Evolutionary conservation across 148 eudicot species (phyloP).

Genomic region (Talinum fruticosum): DNA sequence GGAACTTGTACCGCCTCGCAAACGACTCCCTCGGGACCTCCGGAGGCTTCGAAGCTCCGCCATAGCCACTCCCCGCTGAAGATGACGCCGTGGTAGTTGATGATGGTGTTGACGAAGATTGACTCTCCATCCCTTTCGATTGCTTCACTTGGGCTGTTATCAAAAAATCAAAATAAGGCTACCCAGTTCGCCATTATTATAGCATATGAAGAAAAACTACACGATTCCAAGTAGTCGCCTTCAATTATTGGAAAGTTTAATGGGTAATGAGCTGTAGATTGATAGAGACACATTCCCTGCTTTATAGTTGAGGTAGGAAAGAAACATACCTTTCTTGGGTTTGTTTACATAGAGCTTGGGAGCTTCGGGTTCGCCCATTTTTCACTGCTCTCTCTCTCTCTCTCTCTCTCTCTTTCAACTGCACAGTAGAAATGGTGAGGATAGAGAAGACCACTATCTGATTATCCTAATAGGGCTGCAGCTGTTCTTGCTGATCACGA

Average conservation of each 20-base stretch:
- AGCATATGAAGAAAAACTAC: not conserved
- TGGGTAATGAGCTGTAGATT: not conserved
- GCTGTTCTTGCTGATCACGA: conserved; percentile 3
- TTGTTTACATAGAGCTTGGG: conserved; percentile 40
- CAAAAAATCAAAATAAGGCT: conserved; percentile 12
- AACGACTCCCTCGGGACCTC: conserved; percentile 36
- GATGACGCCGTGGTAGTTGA: conserved; percentile 16
- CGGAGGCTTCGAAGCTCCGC: conserved; percentile 23
- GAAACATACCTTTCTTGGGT: conserved; percentile 44
- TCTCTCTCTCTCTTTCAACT: not conserved
- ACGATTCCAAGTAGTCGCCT: conserved; percentile 24
- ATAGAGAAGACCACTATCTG: not conserved
- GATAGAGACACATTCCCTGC: not conserved
- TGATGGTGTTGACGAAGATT: conserved; percentile 23
- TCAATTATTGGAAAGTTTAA: conserved; percentile 11
- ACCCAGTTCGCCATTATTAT: not conserved
- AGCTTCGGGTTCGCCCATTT: conserved; percentile 38
- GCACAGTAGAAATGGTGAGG: not conserved
- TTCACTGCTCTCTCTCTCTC: not conserved
- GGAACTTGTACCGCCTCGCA: conserved; percentile 61
- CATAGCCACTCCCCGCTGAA: conserved; percentile 21
- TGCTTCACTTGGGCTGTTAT: conserved; percentile 38
- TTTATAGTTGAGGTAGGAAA: not conserved
- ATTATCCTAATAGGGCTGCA: not conserved
- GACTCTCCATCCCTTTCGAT: conserved; percentile 29